Evolutionary conservation across 2,329 filamentous ascomycete species (phyloP).

Genomic region (Fusarium domesticum): DNA sequence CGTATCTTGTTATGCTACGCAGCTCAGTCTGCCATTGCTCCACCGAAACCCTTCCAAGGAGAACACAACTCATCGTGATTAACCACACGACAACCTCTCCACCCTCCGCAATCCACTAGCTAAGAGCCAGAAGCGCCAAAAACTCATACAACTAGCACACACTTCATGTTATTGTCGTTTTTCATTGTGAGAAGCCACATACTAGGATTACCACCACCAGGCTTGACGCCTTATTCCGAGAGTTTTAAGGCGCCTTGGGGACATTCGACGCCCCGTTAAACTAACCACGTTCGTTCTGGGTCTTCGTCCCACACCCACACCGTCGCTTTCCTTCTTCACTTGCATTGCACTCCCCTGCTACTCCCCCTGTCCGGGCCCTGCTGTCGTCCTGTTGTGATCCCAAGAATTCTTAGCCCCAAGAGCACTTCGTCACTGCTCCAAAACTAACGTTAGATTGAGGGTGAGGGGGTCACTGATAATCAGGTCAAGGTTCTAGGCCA

Average conservation of each 20-base stretch:
- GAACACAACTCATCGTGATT: background rate
- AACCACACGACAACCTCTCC: slow-evolving; percentile 13
- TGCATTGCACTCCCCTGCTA: slow-evolving; percentile 26
- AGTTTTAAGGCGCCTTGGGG: slow-evolving; percentile 6
- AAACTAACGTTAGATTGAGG: slow-evolving; percentile 19
- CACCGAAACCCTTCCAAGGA: background rate
- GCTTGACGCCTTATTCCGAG: no score
- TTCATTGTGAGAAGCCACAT: slow-evolving; percentile 14
- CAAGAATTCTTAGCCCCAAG: slow-evolving; percentile 21
- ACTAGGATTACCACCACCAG: no score
- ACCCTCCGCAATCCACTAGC: slow-evolving; percentile 9
- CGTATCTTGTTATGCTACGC: no score
- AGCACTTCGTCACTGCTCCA: slow-evolving; percentile 7
- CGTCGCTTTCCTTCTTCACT: slow-evolving; percentile 29
- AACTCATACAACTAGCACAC: slow-evolving; percentile 7
- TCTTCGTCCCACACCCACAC: slow-evolving; percentile 23
- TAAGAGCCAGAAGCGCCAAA: slow-evolving; percentile 9
- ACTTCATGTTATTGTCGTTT: slow-evolving; percentile 8
- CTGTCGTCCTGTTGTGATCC: slow-evolving; percentile 28
- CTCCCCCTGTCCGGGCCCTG: slow-evolving; percentile 21
- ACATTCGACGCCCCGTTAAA: slow-evolving; percentile 15
- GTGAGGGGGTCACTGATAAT: slow-evolving; percentile 13
- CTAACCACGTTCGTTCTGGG: slow-evolving; percentile 24
- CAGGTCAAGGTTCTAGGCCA: slow-evolving; percentile 13
- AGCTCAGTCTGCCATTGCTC: background rate